Evolutionary conservation across 1,139 yeast genomes (phyloP).

Genomic region (Insectozyma bohioensis): DNA sequence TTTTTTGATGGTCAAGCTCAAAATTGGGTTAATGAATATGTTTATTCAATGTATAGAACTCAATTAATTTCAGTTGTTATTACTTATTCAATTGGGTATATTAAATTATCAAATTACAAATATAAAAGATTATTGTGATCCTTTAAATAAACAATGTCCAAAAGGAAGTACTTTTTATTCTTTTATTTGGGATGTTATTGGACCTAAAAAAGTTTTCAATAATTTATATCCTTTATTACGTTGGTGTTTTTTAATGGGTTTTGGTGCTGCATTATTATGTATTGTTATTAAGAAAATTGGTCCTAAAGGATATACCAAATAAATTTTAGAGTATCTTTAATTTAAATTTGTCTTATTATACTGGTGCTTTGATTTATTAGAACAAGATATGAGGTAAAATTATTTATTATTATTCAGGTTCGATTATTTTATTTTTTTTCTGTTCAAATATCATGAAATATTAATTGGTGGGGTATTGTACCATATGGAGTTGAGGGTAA

Average conservation of each 20-base stretch:
- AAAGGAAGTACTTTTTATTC: constrained; percentile 49
- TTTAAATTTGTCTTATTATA: constrained; percentile 38
- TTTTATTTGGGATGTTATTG: constrained; percentile 67
- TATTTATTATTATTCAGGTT: constrained; percentile 52
- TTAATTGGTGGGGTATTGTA: constrained; percentile 63
- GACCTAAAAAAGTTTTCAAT: constrained; percentile 56
- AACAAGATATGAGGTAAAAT: constrained; percentile 47
- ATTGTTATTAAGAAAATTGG: constrained; percentile 38
- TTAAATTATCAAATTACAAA: constrained; percentile 53
- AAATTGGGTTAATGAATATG: constrained; percentile 51
- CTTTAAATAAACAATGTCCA: constrained; percentile 48
- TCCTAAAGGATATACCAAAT: constrained; percentile 24
- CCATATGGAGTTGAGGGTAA: constrained; percentile 34
- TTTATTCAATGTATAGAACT: constrained; percentile 58
- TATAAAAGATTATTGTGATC: constrained; percentile 45
- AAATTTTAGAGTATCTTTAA: too few relatives aligned
- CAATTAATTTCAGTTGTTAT: constrained; percentile 47
- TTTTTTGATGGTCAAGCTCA: constrained; percentile 59
- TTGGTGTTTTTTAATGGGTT: constrained; percentile 57
- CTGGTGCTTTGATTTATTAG: constrained; percentile 44
- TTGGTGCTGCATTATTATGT: constrained; percentile 42
- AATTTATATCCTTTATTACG: constrained; percentile 47
- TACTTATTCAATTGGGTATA: constrained; percentile 52
- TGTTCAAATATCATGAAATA: constrained; percentile 42
- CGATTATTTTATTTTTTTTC: constrained; percentile 54